Conservation (phyloP, 805 yeast genomes). For the Yamadazyma akitaensis region DNA sequence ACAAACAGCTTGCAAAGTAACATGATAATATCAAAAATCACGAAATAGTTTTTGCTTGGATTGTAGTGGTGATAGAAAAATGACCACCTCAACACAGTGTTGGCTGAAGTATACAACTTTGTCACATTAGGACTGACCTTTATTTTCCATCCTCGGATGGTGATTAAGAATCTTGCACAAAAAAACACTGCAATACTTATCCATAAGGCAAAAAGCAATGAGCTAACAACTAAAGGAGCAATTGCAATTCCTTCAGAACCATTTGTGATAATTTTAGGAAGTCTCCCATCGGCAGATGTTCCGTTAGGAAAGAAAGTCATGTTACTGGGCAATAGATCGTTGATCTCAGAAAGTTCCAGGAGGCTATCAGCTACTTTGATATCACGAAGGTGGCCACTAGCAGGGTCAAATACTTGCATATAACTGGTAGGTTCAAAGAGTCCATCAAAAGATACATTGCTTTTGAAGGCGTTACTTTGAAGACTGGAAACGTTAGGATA, state of each 20-base stretch:
- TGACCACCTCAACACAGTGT: slow-evolving; percentile 46
- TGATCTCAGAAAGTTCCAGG: not conserved
- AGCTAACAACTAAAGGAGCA: slow-evolving; percentile 25
- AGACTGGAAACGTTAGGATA: slow-evolving; percentile 15
- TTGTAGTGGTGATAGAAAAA: slow-evolving; percentile 41
- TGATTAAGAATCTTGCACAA: slow-evolving; percentile 25
- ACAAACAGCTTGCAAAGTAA: slow-evolving; percentile 36
- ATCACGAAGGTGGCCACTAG: not conserved
- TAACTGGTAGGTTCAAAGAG: slow-evolving; percentile 17
- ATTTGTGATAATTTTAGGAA: not conserved
- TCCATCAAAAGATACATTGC: slow-evolving; percentile 22
- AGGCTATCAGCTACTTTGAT: not conserved
- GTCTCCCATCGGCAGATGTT: not conserved
- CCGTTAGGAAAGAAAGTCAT: not conserved
- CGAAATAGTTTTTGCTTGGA: slow-evolving; percentile 39
- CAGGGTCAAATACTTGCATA: not conserved
- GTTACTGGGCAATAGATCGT: not conserved
- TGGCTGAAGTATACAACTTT: slow-evolving; percentile 46
- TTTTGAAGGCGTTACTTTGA: slow-evolving; percentile 22
- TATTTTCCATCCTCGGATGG: slow-evolving; percentile 17
- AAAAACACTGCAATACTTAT: slow-evolving; percentile 19
- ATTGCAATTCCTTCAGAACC: not conserved
- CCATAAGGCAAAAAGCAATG: slow-evolving; percentile 27
- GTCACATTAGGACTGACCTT: slow-evolving; percentile 19
- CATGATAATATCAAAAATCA: slow-evolving; percentile 32